Conservation (phyloP, 495 filamentous ascomycete species). For the Friedmanniomyces simplex region DNA sequence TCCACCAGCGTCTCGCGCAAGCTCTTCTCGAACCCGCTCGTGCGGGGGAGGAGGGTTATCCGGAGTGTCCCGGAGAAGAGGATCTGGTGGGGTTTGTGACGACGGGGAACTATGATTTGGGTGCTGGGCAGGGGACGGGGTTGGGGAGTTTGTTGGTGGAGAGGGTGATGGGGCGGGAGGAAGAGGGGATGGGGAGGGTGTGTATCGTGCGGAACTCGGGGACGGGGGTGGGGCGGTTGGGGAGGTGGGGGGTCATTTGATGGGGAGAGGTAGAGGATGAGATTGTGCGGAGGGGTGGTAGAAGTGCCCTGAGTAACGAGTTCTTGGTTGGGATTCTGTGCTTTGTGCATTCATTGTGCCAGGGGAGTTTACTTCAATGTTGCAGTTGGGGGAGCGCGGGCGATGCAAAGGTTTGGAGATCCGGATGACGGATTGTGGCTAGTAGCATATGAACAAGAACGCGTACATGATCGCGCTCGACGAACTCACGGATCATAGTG, state of each 20-base stretch:
- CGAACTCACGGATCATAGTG: no score
- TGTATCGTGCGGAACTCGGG: conserved; percentile 79
- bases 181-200: conserved; percentile 35
- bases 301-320: no score
- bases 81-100: conserved; percentile 91
- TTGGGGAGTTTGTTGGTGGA: conserved; percentile 59
- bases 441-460: no score
- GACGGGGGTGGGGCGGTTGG: conserved; percentile 64
- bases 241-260: conserved; percentile 44
- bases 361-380: no score
- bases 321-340: no score
- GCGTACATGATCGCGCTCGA: no score
- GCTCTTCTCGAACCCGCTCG: conserved; percentile 28
- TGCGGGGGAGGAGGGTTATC: conserved; percentile 42
- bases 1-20: conserved; percentile 30
- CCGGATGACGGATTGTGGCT: no score
- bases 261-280: no score
- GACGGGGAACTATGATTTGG: conserved; percentile 71
- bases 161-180: conserved; percentile 41
- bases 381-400: no score
- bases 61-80: conserved; percentile 56
- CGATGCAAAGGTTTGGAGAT: no score
- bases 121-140: conserved; percentile 63
- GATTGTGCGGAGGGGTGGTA: no score
- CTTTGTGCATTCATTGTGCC: no score